Percentiles rank a stretch among this genome's conserved stretches.
Evolutionary conservation across 352 stramenopile species (phyloP).

Genomic region (Phytophthora kernoviae): DNA sequence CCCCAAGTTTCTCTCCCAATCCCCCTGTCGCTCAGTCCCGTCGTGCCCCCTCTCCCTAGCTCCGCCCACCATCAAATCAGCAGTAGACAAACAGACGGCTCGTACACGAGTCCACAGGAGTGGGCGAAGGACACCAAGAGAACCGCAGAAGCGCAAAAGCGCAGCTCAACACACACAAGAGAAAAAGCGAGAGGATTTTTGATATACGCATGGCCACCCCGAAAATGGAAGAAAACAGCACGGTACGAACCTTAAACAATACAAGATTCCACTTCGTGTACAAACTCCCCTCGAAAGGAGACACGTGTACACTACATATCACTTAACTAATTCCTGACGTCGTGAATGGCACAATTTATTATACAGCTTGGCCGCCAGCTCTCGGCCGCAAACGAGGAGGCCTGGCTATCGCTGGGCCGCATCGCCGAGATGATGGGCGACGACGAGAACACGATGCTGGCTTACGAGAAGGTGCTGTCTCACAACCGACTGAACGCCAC

Average conservation of each 20-base stretch:
- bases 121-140: slow-evolving; percentile 4
- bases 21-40: slow-evolving; percentile 31
- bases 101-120: slow-evolving; percentile 25
- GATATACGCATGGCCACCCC: slow-evolving; percentile 59
- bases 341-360: too few species aligned
- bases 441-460: slow-evolving; percentile 88
- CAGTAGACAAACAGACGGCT: slow-evolving; percentile 54
- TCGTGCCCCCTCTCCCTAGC: slow-evolving; percentile 21
- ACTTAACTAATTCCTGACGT: not conserved
- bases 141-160: slow-evolving; percentile 1
- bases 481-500: slow-evolving; percentile 88
- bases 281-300: not conserved
- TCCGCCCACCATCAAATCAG: slow-evolving; percentile 35
- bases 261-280: too few species aligned
- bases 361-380: slow-evolving; percentile 69
- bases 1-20: slow-evolving; percentile 13
- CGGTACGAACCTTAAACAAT: slow-evolving; percentile 37
- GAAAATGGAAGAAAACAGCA: slow-evolving; percentile 85
- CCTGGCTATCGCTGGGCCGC: slow-evolving; percentile 79
- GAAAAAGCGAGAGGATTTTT: slow-evolving; percentile 3
- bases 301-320: not conserved
- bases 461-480: slow-evolving; percentile 88
- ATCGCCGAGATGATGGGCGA: slow-evolving; percentile 92
- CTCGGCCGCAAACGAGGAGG: slow-evolving; percentile 80
- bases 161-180: slow-evolving; percentile 1